Evolutionary conservation across 2,329 filamentous ascomycete species (phyloP).

Genomic region (Fusarium papillatum): DNA sequence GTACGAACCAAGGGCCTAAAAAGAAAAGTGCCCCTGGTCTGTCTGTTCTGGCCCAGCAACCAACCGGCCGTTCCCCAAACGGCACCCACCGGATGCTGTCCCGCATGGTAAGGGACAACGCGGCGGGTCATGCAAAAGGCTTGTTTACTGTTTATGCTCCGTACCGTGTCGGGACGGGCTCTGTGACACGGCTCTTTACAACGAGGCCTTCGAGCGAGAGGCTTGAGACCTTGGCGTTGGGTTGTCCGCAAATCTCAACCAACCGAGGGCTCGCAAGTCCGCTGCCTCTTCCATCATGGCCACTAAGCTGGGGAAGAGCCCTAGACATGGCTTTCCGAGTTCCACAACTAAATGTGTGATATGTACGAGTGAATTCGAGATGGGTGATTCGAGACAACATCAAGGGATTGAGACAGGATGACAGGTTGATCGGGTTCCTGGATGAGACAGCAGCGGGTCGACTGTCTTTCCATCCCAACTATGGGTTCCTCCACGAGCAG

Average conservation of each 20-base stretch:
- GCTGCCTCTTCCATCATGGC: constrained; percentile 4
- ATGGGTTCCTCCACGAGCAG: neutral
- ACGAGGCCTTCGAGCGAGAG: neutral
- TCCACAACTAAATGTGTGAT: constrained; percentile 2
- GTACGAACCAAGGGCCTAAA: constrained; percentile 28
- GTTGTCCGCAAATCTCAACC: neutral
- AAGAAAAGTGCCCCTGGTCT: constrained; percentile 25
- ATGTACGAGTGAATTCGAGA: constrained; percentile 3
- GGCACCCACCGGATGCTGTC: constrained; percentile 28
- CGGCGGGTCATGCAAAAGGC: constrained; percentile 42
- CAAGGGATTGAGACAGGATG: constrained; percentile 24
- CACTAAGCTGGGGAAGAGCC: constrained; percentile 7
- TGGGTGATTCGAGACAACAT: constrained; percentile 10
- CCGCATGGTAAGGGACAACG: constrained; percentile 37
- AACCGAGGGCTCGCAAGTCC: neutral
- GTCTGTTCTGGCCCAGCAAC: constrained; percentile 21
- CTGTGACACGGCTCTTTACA: constrained; percentile 5
- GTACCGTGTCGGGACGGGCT: constrained; percentile 15
- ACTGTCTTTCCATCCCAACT: neutral
- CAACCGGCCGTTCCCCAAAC: constrained; percentile 30
- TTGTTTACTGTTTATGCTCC: constrained; percentile 38
- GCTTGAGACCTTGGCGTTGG: constrained; percentile 34
- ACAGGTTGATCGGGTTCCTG: constrained; percentile 9
- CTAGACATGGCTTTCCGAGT: constrained; percentile 11
- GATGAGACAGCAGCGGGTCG: constrained; percentile 23